Evolutionary conservation across 164 flowering plant genomes (phyloP).

Genomic region (Vitis vinifera): ASM3070453v1 NC_081813.1:5794001-5794500

Average conservation of each 20-base stretch:
- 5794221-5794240: not conserved
- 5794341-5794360: slow-evolving; percentile 50
- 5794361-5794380: slow-evolving; percentile 76
- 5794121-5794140: too few relatives aligned
- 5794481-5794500: not conserved
- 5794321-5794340: slow-evolving; percentile 65
- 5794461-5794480: not conserved
- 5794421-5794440: not conserved
- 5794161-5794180: too few relatives aligned
- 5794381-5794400: slow-evolving; percentile 79
- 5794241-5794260: not conserved
- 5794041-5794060: too few relatives aligned
- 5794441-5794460: not conserved
- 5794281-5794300: not conserved
- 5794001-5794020: too few relatives aligned
- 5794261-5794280: not conserved
- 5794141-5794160: too few relatives aligned
- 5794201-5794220: not conserved
- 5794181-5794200: not conserved
- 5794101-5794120: too few relatives aligned
- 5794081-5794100: too few relatives aligned
- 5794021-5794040: too few relatives aligned
- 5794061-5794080: too few relatives aligned
- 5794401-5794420: slow-evolving; percentile 6
- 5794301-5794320: not conserved